Percentiles rank a stretch among this genome's conserved stretches.
phyloP scores from a whole-genome alignment of 78 protist genomes.

The Dictyostelium firmibasis region DNA sequence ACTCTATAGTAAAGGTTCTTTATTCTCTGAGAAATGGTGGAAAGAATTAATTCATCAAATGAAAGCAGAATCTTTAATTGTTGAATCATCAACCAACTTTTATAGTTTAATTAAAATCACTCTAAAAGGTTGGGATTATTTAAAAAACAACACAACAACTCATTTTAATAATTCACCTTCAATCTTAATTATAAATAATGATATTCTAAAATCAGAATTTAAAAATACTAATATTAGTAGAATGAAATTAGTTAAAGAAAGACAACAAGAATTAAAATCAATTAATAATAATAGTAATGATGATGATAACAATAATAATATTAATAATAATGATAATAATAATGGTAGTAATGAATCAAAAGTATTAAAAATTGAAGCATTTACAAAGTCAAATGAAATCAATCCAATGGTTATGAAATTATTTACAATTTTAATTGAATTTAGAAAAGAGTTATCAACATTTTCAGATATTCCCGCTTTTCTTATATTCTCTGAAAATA shows the following conservation, averaged over 20 bases:
- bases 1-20: slow-evolving; percentile 13
- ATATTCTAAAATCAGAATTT: background rate
- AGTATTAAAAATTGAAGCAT: background rate
- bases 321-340: background rate
- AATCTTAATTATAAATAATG: background rate
- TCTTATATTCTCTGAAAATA: slow-evolving; percentile 26
- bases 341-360: background rate
- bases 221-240: background rate
- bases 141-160: background rate
- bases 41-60: background rate
- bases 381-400: background rate
- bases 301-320: background rate
- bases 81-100: background rate
- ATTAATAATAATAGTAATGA: background rate
- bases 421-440: background rate
- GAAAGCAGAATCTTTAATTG: background rate
- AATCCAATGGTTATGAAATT: background rate
- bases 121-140: slow-evolving; percentile 21
- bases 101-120: background rate
- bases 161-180: background rate
- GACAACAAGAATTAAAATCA: background rate
- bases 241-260: background rate
- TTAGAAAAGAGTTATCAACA: background rate
- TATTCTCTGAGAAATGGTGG: slow-evolving; percentile 22
- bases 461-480: background rate